A percentile compares a stretch with the other conserved stretches of the same genome.
Conservation (phyloP, 164 flowering plant genomes). For the Chimonanthus salicifolius region DNA sequence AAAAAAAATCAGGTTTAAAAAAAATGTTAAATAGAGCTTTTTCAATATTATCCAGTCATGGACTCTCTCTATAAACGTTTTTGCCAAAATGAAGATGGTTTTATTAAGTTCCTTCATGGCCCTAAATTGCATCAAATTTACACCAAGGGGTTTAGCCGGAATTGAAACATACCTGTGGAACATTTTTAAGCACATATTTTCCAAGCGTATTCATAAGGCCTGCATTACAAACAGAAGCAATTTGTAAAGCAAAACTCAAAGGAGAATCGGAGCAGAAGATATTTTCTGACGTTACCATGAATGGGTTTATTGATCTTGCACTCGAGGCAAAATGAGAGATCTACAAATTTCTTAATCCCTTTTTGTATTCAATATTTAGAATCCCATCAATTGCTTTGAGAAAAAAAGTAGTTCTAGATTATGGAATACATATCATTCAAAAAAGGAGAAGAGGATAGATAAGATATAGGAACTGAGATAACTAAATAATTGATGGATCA, state of each 20-base stretch:
- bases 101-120: neutral
- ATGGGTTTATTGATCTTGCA: neutral
- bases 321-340: neutral
- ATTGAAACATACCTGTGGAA: slow-evolving; percentile 42
- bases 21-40: no score
- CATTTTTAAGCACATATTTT: slow-evolving; percentile 38
- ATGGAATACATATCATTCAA: neutral
- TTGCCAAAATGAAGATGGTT: no score
- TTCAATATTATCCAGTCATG: no score
- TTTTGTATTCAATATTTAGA: neutral
- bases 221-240: slow-evolving; percentile 23
- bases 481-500: no score
- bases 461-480: no score
- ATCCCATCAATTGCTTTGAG: no score
- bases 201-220: slow-evolving; percentile 27
- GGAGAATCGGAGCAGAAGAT: neutral
- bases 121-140: neutral
- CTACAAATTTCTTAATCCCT: neutral
- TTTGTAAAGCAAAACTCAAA: slow-evolving; percentile 1
- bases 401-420: neutral
- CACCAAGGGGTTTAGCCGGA: neutral
- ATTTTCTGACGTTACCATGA: neutral
- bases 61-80: no score
- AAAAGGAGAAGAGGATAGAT: no score
- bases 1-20: no score